Base-by-base conservation (phyloP, 345 rosid species). In the Salix viminalis region DNA sequence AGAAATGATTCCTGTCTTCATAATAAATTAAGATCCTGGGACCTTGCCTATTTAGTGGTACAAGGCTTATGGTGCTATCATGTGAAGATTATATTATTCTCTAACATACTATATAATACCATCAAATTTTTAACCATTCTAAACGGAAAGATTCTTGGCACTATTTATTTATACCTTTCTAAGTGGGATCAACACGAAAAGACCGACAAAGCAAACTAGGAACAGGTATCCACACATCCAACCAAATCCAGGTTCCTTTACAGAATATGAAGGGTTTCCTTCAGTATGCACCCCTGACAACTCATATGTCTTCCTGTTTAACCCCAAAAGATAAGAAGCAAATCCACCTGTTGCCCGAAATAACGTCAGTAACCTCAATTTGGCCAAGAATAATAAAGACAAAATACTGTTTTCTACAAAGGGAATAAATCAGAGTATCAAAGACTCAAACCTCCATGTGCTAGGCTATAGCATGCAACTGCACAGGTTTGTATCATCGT, bases 401-500 rank as follows among this genome's bases (percentile, higher is more conserved):
- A 21, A 37, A 65, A 36, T 0, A 19, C 18, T 46, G 18, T 46
- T 14, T 4, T 46, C 16, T 46, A 14, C 50, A 4, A 4, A 77
- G 11, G 46, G 9, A 71, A 12, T 41, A 5, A 26, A 37, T 61
- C 18, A 69, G 52, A 39, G 19, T 34, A 12, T 64, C 11, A 69
- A 32, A 28, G 48, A 18, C 4, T 37, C 83, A 75, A 39, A 94
- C 98, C 98, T 92, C 98, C 98, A 19, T 91, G 86, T 2, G 98
- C 80, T 67, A 92, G 88, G 88, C 97, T 94, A 50, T 89, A 94
- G 80, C 98, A 94, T 60, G 98, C 98, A 76, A 90, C 97, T 3
- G 94, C 95, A 80, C 97, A 92, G 16, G 98, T 94, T 79, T 94
- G 98, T 65, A 92, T 94, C 95, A 94, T 92, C 5, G 95, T 91